Conservation (phyloP, 345 rosid genomes). For the Lumnitzera littorea region DNA sequence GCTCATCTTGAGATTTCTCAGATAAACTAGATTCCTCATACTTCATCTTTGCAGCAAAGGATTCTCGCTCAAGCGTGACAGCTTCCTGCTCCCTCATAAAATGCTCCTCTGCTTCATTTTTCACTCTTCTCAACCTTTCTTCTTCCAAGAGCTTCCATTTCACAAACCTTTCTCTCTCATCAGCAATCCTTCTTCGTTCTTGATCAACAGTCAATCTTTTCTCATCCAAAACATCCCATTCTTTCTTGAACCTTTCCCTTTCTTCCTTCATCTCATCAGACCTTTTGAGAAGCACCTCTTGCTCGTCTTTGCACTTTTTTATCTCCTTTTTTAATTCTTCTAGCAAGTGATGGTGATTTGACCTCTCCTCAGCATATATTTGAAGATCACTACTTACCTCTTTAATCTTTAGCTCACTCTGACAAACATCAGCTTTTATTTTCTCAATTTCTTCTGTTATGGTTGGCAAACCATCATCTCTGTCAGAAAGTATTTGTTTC, state of each 20-base stretch:
- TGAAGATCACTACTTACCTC: conserved; percentile 54
- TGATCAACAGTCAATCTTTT: conserved; percentile 42
- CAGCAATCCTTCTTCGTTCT: conserved; percentile 32
- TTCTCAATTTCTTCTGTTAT: conserved; percentile 62
- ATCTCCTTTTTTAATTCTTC: conserved; percentile 59
- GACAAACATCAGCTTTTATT: conserved; percentile 45
- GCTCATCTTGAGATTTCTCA: conserved; percentile 44
- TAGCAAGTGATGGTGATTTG: conserved; percentile 49
- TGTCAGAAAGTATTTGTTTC: conserved; percentile 38
- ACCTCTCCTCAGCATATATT: conserved; percentile 55
- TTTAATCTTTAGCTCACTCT: conserved; percentile 44
- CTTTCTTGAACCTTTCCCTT: conserved; percentile 68
- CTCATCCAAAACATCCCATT: conserved; percentile 69
- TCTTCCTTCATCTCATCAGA: conserved; percentile 60
- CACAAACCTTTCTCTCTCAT: conserved; percentile 41
- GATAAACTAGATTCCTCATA: conserved; percentile 47
- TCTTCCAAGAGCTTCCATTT: conserved; percentile 33
- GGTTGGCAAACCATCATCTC: conserved; percentile 37
- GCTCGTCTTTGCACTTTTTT: conserved; percentile 41
- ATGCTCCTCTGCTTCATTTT: conserved; percentile 36
- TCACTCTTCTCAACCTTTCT: conserved; percentile 54
- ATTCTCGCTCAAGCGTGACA: conserved; percentile 53
- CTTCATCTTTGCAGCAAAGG: conserved; percentile 52
- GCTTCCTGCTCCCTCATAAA: conserved; percentile 45
- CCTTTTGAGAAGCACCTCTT: conserved; percentile 57